A percentile compares a stretch with the other conserved stretches of the same genome.
phyloP scores from a whole-genome alignment of 805 yeast genomes.

The Osmozyma mogii region DNA sequence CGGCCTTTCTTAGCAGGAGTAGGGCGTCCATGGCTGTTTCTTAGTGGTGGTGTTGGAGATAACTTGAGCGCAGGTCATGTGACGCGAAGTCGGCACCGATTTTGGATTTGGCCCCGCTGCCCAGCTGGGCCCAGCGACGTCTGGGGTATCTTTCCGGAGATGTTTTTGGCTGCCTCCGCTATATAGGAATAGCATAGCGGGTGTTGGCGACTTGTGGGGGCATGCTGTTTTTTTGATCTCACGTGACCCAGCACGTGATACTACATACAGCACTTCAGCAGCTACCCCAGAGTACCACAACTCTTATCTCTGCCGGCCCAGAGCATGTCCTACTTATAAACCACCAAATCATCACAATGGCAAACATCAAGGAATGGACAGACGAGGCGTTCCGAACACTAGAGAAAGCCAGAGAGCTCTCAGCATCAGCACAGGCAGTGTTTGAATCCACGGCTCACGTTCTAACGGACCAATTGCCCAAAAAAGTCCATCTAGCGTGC shows the following conservation, averaged over 20 bases:
- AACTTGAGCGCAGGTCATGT: too few relatives aligned
- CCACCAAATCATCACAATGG: conserved; percentile 2
- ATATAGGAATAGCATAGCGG: too few relatives aligned
- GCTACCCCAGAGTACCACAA: too few relatives aligned
- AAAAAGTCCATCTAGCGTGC: conserved; percentile 12
- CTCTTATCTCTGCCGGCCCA: background rate
- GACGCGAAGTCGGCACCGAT: too few relatives aligned
- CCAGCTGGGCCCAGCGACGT: too few relatives aligned
- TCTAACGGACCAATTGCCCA: conserved; percentile 18
- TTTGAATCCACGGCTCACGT: conserved; percentile 17
- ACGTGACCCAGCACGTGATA: too few relatives aligned
- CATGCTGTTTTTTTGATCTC: too few relatives aligned
- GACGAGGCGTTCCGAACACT: conserved; percentile 21
- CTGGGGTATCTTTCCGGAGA: too few relatives aligned
- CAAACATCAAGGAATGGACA: conserved; percentile 19
- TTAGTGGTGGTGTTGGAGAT: background rate
- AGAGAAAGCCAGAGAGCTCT: conserved; percentile 22
- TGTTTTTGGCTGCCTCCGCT: too few relatives aligned
- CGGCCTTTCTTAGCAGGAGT: conserved; percentile 20
- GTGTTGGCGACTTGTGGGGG: too few relatives aligned
- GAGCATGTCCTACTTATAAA: conserved; percentile 1
- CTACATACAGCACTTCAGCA: too few relatives aligned
- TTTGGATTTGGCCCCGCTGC: too few relatives aligned
- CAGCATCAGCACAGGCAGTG: conserved; percentile 26
- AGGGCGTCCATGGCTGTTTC: conserved; percentile 14